Base-by-base conservation (phyloP, 176 grass and related monocot species). In the Stipa capillata region DNA sequence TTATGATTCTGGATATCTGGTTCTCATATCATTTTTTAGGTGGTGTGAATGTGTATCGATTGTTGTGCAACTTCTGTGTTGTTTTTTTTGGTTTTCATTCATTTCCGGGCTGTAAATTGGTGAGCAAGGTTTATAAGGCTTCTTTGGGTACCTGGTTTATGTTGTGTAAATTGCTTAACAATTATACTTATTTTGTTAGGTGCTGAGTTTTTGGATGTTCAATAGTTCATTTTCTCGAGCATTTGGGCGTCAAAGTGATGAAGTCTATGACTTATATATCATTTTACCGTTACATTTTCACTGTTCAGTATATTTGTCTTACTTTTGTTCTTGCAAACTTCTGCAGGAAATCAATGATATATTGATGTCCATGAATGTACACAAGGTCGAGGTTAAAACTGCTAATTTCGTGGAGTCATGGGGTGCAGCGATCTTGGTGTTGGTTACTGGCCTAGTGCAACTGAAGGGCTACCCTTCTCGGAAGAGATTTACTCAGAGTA, bases 381-480 rank as follows among this genome's bases (percentile, higher is more conserved):
- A 77, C 41, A 89, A 86, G 80, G 85, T 97, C 27, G 91, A 97
- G 85, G 85, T 97, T 64, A 97, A 86, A 77, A 92, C 91, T 28
- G 94, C 91, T 14, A 93, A 97, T 77, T 97, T 85, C 49, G 50
- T 94, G 55, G 81, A 91, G 40, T 94, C 94, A 44, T 94, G 81
- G 72, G 68, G 36, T 69, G 85, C 61, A 1, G 76, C 91, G 0
- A 70, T 97, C 48, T 67, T 79, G 63, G 76, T 91, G 67, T 43
- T 94, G 89, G 94, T 94, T 80, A 92, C 94, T 66, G 94, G 94
- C 59, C 81, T 90, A 65, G 89, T 97, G 41, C 91, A 92, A 53
- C 51, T 79, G 45, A 89, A 91, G 60, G 85, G 74, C 41, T 87
- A 87, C 47, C 86, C 74, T 78, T 72, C 43, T 16, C 84, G 89